phyloP scores from a whole-genome alignment of 2,329 filamentous ascomycete species.

The Ciborinia camelliae region DNA sequence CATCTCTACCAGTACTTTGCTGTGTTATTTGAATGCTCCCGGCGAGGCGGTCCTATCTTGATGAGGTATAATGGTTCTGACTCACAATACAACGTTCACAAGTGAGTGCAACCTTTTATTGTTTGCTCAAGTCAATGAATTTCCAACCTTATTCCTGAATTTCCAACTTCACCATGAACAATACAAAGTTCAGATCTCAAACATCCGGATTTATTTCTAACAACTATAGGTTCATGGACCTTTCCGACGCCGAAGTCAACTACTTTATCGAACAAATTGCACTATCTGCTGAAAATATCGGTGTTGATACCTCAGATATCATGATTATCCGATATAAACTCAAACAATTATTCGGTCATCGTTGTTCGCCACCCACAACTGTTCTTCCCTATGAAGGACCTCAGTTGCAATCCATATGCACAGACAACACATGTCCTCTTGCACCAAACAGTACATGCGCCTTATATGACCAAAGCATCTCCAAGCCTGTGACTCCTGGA shows the following conservation, averaged over 20 bases:
- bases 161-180: too few relatives aligned
- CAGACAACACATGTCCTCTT: constrained; percentile 48
- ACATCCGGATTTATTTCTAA: too few relatives aligned
- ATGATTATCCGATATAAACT: constrained; percentile 48
- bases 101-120: constrained; percentile 32
- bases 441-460: constrained; percentile 46
- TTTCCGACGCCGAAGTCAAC: constrained; percentile 48
- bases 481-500: constrained; percentile 12
- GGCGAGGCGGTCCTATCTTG: constrained; percentile 49
- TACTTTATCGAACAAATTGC: constrained; percentile 61
- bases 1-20: constrained; percentile 63
- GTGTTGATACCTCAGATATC: constrained; percentile 53
- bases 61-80: constrained; percentile 46
- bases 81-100: constrained; percentile 53
- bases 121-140: background rate
- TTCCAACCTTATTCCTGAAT: background rate
- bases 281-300: constrained; percentile 54
- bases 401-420: constrained; percentile 56
- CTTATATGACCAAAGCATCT: constrained; percentile 39
- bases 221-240: constrained; percentile 49
- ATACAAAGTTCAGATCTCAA: too few relatives aligned
- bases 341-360: constrained; percentile 48
- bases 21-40: constrained; percentile 53
- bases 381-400: constrained; percentile 46
- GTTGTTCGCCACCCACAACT: constrained; percentile 47